Evolutionary conservation across 2,329 filamentous ascomycete species (phyloP).

Genomic region (Phaeosphaeriaceae sp.): DNA sequence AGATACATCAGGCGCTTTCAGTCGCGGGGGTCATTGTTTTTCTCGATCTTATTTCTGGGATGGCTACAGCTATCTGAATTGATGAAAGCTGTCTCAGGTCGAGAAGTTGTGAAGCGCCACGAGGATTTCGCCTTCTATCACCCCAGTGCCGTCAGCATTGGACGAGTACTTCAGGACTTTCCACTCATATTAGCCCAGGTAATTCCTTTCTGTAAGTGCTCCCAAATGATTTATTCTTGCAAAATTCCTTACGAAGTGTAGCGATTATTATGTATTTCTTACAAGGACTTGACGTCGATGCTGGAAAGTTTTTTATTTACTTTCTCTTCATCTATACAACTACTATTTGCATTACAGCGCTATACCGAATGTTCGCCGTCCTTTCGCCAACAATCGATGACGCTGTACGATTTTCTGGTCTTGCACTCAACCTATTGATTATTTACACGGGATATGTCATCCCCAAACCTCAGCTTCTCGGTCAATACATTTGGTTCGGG

Average conservation of each 20-base stretch:
- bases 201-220: constrained; percentile 57
- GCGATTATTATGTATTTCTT: constrained; percentile 70
- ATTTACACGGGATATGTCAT: constrained; percentile 74
- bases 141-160: constrained; percentile 69
- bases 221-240: constrained; percentile 64
- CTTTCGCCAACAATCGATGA: constrained; percentile 70
- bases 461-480: constrained; percentile 65
- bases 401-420: constrained; percentile 68
- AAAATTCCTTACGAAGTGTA: constrained; percentile 12
- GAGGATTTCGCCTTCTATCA: constrained; percentile 73
- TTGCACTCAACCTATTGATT: constrained; percentile 66
- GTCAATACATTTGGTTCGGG: constrained; percentile 69
- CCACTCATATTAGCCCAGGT: constrained; percentile 66
- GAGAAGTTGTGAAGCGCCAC: constrained; percentile 72
- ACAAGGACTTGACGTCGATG: constrained; percentile 63
- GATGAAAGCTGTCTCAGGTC: constrained; percentile 76
- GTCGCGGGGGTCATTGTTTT: constrained; percentile 70
- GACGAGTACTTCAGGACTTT: constrained; percentile 67
- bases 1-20: constrained; percentile 67
- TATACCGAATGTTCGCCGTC: constrained; percentile 71
- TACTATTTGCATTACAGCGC: constrained; percentile 66
- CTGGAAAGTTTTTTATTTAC: constrained; percentile 70
- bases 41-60: constrained; percentile 69
- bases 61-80: constrained; percentile 80
- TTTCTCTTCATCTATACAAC: constrained; percentile 68